Evolutionary conservation across 2,329 filamentous ascomycete genomes (phyloP).

Genomic region (Paraphaeosphaeria minitans): DNA sequence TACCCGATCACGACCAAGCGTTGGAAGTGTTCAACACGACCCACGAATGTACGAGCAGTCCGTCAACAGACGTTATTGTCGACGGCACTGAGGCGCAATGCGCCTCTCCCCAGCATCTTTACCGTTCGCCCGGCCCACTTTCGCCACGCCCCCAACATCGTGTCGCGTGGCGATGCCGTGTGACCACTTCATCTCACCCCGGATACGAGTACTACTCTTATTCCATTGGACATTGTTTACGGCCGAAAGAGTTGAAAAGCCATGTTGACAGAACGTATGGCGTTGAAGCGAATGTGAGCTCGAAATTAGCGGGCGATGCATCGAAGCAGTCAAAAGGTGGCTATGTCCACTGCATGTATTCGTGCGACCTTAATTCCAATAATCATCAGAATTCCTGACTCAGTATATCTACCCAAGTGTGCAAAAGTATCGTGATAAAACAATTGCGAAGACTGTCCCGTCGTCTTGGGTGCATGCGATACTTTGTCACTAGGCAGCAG

Average conservation of each 20-base stretch:
- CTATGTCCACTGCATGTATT: background rate
- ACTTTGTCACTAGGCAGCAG: no score
- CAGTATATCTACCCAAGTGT: background rate
- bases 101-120: conserved; percentile 3
- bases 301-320: conserved; percentile 2
- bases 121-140: background rate
- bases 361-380: background rate
- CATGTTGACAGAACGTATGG: background rate
- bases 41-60: background rate
- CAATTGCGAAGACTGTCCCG: no score
- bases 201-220: background rate
- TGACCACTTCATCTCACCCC: background rate
- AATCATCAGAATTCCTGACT: background rate
- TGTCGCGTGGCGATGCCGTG: conserved; percentile 5
- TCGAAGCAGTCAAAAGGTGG: background rate
- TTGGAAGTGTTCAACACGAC: conserved; percentile 31
- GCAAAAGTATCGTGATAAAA: background rate
- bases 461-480: no score
- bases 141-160: conserved; percentile 5
- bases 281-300: background rate
- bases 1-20: conserved; percentile 32
- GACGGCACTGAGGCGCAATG: background rate
- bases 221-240: background rate
- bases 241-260: background rate
- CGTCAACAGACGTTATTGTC: background rate